Base-by-base conservation (phyloP, 768 basidiomycete genomes). In the Pholiota conissans region DNA sequence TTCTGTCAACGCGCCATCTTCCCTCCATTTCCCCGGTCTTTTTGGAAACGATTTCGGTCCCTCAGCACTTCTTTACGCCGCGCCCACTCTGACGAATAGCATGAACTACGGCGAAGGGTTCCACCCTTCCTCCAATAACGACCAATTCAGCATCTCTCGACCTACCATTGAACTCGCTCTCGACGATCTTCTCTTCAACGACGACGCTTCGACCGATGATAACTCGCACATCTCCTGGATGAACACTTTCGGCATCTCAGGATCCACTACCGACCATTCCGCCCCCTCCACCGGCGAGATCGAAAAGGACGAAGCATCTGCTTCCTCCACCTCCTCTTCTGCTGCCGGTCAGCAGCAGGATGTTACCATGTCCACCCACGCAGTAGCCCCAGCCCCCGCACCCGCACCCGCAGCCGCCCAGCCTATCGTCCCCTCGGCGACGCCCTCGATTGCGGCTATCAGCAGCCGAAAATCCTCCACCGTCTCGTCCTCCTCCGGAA, bases 141-240 rank as follows among this genome's bases (percentile, higher is more conserved):
- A 84, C 56, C 73, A 78, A 30, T 82, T 91, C 65, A 80, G 80
- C 70, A 84, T 93, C 60, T 69, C 75, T 8, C 84, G 91, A 10
- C 92, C 91, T 0, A 93, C 92, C 40, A 92, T 93, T 66, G 91
- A 93, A 68, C 83, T 93, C 26, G 87, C 89, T 4, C 81, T 93
- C n/a, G 91, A 94, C 62, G 91, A 94, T 60, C 79, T 93, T 57
- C 81, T 93, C 58, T 78, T 80, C 60, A 73, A 72, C 52, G 76
- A 78, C 64, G 84, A 79, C 26, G 60, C 70, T 18, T 56, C 64
- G 42, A 58, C 30, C 27, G 64, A 65, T 24, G 45, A 51, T 37
- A 45, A 39, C 39, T 70, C 68, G 47, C 49, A 49, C 14, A 11
- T 22, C 30, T 30, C 54, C 9, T 49, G 53, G 53, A 27, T 46